Percentiles rank a stretch among this genome's conserved stretches.
Evolutionary conservation across 139 green algal genomes (phyloP).

Genomic region (Chlamydomonas schloesseri): DNA sequence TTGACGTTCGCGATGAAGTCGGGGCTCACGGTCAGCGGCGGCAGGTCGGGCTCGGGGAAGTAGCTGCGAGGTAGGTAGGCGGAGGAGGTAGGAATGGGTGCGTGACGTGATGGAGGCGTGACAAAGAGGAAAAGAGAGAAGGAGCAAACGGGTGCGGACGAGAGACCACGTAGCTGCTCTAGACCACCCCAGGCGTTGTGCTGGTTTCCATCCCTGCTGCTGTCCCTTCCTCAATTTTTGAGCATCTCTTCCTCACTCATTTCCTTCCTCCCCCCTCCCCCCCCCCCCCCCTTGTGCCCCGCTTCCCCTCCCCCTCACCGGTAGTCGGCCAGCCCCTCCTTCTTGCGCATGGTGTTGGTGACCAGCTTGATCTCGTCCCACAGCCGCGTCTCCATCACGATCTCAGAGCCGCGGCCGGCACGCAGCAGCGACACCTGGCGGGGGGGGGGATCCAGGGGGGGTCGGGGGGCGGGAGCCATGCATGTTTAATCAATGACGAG

Average conservation of each 20-base stretch:
- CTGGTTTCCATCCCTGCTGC: no score
- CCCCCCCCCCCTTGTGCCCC: background rate
- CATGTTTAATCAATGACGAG: no score
- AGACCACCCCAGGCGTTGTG: no score
- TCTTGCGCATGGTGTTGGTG: slow-evolving; percentile 90
- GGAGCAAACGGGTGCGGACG: no score
- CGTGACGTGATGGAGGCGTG: no score
- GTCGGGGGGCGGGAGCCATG: no score
- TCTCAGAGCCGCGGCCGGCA: slow-evolving; percentile 74
- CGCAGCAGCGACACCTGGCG: slow-evolving; percentile 74
- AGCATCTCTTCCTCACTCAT: no score
- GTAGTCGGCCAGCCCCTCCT: slow-evolving; percentile 98
- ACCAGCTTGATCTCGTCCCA: slow-evolving; percentile 90
- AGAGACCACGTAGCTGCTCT: no score
- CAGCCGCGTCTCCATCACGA: slow-evolving; percentile 95
- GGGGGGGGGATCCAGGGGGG: background rate
- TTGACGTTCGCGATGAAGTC: slow-evolving; percentile 55
- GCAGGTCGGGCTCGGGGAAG: slow-evolving; percentile 98
- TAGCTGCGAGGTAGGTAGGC: no score
- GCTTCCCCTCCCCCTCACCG: slow-evolving; percentile 42
- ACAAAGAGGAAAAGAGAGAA: no score
- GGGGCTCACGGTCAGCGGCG: slow-evolving; percentile 72
- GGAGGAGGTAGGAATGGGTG: no score
- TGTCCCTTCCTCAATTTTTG: background rate
- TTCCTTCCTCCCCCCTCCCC: background rate